phyloP scores from a whole-genome alignment of 139 green algal species.

The Tetratostichococcus sp. region DNA sequence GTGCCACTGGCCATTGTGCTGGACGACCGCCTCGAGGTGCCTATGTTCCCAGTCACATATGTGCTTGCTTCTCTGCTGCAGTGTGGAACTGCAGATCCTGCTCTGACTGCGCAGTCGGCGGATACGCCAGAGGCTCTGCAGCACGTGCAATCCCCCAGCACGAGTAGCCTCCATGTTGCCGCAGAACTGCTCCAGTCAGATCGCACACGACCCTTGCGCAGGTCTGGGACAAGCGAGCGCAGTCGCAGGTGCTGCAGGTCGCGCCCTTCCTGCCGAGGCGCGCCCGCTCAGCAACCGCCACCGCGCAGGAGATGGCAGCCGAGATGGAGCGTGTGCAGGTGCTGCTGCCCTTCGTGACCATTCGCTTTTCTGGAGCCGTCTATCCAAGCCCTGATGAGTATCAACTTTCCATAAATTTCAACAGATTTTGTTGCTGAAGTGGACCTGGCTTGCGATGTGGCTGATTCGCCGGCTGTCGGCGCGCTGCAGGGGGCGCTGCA shows the following conservation, averaged over 20 bases:
- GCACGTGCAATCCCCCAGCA: no score
- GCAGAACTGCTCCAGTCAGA: no score
- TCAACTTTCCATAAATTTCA: no score
- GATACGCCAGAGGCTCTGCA: no score
- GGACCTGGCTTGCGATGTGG: no score
- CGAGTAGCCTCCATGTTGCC: no score
- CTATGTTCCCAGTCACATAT: background rate
- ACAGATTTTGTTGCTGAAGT: no score
- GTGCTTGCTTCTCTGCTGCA: background rate
- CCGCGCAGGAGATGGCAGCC: conserved; percentile 7
- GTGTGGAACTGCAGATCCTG: background rate
- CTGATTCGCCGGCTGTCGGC: no score
- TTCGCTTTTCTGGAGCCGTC: no score
- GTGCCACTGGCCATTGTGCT: conserved; percentile 72
- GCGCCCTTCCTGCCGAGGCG: conserved; percentile 27
- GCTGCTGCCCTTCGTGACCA: background rate
- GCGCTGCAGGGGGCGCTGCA: conserved; percentile 2
- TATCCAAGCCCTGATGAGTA: no score
- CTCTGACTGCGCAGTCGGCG: no score
- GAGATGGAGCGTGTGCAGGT: conserved; percentile 15
- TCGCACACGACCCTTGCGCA: background rate
- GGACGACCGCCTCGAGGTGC: conserved; percentile 78
- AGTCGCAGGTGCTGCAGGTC: conserved; percentile 63
- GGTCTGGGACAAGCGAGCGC: conserved; percentile 58
- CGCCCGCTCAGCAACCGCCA: background rate